Base-by-base conservation (phyloP, 2,329 filamentous ascomycete genomes). In the Aspergillus unguis region DNA sequence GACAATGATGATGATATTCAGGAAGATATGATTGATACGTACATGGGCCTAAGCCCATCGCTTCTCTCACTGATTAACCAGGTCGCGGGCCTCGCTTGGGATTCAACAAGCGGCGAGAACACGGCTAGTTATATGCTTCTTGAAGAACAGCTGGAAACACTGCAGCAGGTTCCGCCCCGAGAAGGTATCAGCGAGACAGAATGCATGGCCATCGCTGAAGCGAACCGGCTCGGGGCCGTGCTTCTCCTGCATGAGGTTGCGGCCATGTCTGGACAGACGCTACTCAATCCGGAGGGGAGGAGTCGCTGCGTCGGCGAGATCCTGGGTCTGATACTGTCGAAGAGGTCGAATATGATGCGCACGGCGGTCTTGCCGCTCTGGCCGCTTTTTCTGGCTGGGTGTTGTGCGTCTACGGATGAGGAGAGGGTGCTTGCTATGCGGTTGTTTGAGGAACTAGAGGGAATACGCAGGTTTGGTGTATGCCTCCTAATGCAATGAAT, bases 301-400 rank as follows among this genome's bases (percentile, higher is more conserved):
- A 7, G 9, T n/a, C 27, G 26, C 40, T 31, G 40, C 27, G 40
- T 23, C 5, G 26, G 17, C 25, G 9, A 27, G 3, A 43, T 43
- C 26, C 3, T 43, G 8, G 5, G 2, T 4, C 29, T 49, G 1
- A 49, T 49, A 17, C 10, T 41, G 2, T 6, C 23, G 9, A 40
- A 43, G 28, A 41, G 33, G 17, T 8, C 37, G 17, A 49, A 27
- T 10, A 65, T 66, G 37, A 60, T 53, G 50, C 59, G 58, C 11
- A 62, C 62, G 0, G 63, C 64, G 1, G 62, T 57, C 1, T 29
- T 65, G 0, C 63, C 64, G 1, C 42, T 66, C 5, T 66, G 64
- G 63, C 62, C 63, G 5, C 53, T 66, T 1, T 66, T 66, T 26
- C 40, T 66, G 23, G 63, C 61, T 1, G 64, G 62, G 8, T 65